Conservation (phyloP, 2,329 filamentous ascomycete species). For the Waltergamsia citrina region DNA sequence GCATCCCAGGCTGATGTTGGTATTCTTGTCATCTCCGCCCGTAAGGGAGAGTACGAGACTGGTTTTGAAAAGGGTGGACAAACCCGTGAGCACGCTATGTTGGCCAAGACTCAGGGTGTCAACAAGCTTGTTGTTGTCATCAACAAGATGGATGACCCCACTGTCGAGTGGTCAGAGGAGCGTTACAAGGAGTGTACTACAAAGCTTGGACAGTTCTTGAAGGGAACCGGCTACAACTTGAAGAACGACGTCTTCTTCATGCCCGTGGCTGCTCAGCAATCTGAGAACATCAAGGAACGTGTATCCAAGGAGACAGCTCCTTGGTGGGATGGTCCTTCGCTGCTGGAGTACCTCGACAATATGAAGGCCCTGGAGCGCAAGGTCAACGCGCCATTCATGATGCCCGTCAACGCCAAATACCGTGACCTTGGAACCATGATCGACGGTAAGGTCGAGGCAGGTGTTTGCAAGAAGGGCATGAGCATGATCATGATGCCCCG, state of each 20-base stretch:
- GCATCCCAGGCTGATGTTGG: constrained; percentile 90
- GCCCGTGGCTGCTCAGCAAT: constrained; percentile 87
- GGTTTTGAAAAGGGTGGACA: constrained; percentile 95
- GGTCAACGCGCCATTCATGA: constrained; percentile 97
- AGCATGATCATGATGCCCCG: constrained; percentile 93
- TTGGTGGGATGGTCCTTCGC: constrained; percentile 83
- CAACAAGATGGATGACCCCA: constrained; percentile 99
- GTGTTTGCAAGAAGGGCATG: constrained; percentile 84
- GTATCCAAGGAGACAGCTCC: constrained; percentile 66
- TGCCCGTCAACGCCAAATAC: constrained; percentile 95
- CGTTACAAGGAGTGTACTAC: constrained; percentile 88
- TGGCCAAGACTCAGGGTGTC: constrained; percentile 96
- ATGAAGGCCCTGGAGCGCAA: constrained; percentile 94
- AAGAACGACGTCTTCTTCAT: constrained; percentile 93
- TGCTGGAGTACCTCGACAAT: constrained; percentile 89
- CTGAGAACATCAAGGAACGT: constrained; percentile 79
- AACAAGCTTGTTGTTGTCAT: constrained; percentile 92
- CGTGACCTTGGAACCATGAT: constrained; percentile 95
- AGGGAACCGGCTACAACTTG: constrained; percentile 85
- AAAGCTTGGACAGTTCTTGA: constrained; percentile 81
- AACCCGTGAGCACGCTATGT: constrained; percentile 93
- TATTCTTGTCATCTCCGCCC: constrained; percentile 88
- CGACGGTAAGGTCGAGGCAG: constrained; percentile 94
- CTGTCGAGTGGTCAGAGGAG: constrained; percentile 90
- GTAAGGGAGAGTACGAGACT: constrained; percentile 98